Evolutionary conservation across 106 monocot genomes (phyloP), one percentile per base, ranked within the genome.

Genomic region (Triglochin maritima): DNA sequence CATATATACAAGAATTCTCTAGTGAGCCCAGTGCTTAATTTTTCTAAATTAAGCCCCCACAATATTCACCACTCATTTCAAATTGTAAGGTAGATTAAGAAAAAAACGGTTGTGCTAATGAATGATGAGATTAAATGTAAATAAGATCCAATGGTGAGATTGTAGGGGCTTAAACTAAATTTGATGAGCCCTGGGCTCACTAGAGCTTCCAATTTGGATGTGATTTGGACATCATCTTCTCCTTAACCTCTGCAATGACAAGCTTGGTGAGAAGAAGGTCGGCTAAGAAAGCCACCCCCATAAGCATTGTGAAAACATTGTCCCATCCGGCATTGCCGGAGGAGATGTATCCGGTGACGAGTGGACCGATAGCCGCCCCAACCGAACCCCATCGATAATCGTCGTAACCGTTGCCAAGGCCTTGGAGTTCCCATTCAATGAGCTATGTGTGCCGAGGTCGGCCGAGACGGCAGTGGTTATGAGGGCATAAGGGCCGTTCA

Each of bases 391-490:
- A 57, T 84, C 84, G 45, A 84, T 84, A 43, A 84, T 80, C 41
- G 80, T 70, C 12, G 77, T 74, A 2, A 84, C 80, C 4, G 84
- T 84, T 5, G 84, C 80, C 73, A 84, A 47, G 1, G 80, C 84
- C 6, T 80, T 69, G 10, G 84, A 76, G 29, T 80, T 68, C 2
- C 84, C 84, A 11, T 69, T 84, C 2, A 84, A 73, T 5, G 80
- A 84, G 9, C 59, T 73, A 41, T 84, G 84, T n/a, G 84, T 80
- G 15, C 84, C 79, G 12, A 84, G 74, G 64, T 80, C 84, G 3
- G 84, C 80, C 4, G 84, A 84, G 50, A 80, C 73, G 4, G 80
- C 83, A 6, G 80, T 84, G 50, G 80, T 84, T 29, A 84, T 84
- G n/a, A 84, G 80, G 16, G 79, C 72, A 59, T 80, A 80, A 14